These are phyloP conservation scores for Colletotrichum orchidophilum DNA, from an alignment of 2,329 filamentous ascomycete species.

Conservation along the genomic window DNA sequence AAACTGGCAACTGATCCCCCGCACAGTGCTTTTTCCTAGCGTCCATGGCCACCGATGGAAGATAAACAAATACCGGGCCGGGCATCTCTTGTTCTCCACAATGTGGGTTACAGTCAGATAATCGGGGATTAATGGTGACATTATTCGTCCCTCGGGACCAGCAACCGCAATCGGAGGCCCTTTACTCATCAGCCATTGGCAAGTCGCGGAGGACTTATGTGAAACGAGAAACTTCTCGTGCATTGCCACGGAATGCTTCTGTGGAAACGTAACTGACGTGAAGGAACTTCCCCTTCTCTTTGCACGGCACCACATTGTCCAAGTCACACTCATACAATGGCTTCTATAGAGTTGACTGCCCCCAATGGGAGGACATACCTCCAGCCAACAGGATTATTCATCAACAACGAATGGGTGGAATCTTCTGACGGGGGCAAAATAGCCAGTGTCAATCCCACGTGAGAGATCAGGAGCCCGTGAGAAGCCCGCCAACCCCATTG, in stretches of 20 bases:
- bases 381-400: slow-evolving; percentile 82
- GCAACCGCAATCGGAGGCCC: background rate
- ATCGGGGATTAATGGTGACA: background rate
- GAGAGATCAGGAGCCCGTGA: slow-evolving; percentile 38
- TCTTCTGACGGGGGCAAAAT: slow-evolving; percentile 73
- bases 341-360: slow-evolving; percentile 55
- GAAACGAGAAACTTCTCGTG: background rate
- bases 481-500: too few relatives aligned
- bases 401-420: slow-evolving; percentile 82
- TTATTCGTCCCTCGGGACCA: background rate
- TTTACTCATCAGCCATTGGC: too few relatives aligned
- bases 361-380: slow-evolving; percentile 79
- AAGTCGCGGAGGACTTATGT: background rate
- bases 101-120: background rate
- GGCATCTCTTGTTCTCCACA: background rate
- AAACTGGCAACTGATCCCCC: background rate
- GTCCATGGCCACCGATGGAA: background rate
- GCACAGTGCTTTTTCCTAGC: background rate
- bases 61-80: background rate
- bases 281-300: background rate
- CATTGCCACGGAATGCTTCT: background rate
- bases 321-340: background rate
- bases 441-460: slow-evolving; percentile 76
- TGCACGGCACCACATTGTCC: background rate
- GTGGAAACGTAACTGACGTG: background rate